Evolutionary conservation across 345 rosid genomes (phyloP).

Genomic region (Corchorus capsularis): DNA sequence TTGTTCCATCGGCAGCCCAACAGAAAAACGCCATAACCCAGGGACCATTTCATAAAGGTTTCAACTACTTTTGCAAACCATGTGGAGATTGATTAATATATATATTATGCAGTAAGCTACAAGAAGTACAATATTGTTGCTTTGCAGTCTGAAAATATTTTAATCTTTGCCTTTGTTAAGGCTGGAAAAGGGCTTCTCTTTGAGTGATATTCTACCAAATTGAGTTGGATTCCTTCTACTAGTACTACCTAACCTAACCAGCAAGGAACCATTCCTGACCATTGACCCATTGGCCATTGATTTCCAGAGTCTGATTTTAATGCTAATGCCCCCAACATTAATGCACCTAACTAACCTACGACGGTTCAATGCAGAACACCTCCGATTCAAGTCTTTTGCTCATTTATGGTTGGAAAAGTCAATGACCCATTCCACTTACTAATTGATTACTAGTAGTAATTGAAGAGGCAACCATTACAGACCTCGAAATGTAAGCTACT

Average conservation of each 20-base stretch:
- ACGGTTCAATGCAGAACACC: not conserved
- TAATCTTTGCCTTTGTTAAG: not conserved
- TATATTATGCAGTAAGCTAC: not conserved
- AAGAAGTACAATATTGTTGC: too few species aligned
- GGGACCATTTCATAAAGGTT: not conserved
- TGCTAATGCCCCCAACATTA: not conserved
- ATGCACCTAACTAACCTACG: not conserved
- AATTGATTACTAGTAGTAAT: too few species aligned
- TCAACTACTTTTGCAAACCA: slow-evolving; percentile 12
- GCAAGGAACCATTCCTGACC: not conserved
- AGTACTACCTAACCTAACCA: not conserved
- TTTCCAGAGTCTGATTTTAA: too few species aligned
- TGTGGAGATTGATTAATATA: not conserved
- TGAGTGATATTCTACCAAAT: not conserved
- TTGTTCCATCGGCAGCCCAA: not conserved
- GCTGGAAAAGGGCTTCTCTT: not conserved
- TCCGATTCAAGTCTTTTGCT: not conserved
- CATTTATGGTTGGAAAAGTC: not conserved
- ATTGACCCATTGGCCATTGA: not conserved
- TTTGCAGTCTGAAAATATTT: not conserved
- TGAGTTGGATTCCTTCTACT: not conserved
- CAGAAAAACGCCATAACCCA: not conserved
- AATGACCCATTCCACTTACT: too few species aligned
- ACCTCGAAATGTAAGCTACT: too few species aligned
- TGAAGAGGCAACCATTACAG: too few species aligned